These are phyloP conservation scores for Linnemannia zychae DNA, from an alignment of 192 early-diverging fungal species.

Conservation along the genomic window DNA sequence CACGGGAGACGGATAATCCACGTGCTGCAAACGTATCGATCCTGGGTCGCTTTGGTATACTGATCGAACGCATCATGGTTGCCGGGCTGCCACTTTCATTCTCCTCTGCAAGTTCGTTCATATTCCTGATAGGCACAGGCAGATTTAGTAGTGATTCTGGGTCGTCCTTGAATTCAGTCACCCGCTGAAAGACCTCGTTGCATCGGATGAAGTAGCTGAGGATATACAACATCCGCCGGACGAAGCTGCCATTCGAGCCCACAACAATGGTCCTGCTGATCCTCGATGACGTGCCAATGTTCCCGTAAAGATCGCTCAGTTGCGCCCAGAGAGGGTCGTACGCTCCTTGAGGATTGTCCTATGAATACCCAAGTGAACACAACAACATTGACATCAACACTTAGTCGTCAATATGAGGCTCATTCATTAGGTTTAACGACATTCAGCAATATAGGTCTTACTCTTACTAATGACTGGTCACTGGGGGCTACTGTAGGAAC, in stretches of 20 bases:
- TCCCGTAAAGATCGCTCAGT: constrained; percentile 69
- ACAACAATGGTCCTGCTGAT: constrained; percentile 68
- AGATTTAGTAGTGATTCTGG: constrained; percentile 44
- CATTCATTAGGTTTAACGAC: background rate
- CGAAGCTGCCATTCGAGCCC: constrained; percentile 59
- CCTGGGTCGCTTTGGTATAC: constrained; percentile 49
- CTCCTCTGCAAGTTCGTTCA: constrained; percentile 39
- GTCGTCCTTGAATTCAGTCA: constrained; percentile 51
- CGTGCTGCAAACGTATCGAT: constrained; percentile 37
- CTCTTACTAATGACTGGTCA: constrained; percentile 50
- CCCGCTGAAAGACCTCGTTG: constrained; percentile 67
- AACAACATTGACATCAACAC: background rate
- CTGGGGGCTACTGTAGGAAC: constrained; percentile 67
- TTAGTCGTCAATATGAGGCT: background rate
- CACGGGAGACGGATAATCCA: constrained; percentile 26
- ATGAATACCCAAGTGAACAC: background rate
- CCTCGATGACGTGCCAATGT: constrained; percentile 60
- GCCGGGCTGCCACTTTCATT: constrained; percentile 53
- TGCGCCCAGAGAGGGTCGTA: constrained; percentile 74
- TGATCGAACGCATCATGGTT: constrained; percentile 49
- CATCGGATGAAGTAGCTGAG: constrained; percentile 72
- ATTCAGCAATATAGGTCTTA: constrained; percentile 20
- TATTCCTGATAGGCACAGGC: constrained; percentile 12
- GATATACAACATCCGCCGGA: constrained; percentile 64
- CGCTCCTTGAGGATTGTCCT: constrained; percentile 49